phyloP scores from a whole-genome alignment of 768 basidiomycete species.

The Leccinum disarticulatum region DNA sequence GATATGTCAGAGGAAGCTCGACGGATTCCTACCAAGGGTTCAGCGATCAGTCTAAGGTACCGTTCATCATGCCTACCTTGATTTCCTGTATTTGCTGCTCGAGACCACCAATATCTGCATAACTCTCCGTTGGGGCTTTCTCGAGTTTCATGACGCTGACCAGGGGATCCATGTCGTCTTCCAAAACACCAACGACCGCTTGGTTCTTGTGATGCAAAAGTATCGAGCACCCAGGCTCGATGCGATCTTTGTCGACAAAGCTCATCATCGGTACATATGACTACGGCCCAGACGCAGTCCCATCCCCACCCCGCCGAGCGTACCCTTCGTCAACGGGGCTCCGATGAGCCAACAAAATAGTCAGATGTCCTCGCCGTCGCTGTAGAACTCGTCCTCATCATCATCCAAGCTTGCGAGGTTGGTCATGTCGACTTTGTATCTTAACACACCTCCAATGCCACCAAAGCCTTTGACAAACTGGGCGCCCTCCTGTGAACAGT shows the following conservation, averaged over 20 bases:
- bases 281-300: slow-evolving; percentile 92
- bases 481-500: slow-evolving; percentile 94
- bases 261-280: slow-evolving; percentile 97
- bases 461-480: slow-evolving; percentile 99
- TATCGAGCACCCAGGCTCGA: slow-evolving; percentile 96
- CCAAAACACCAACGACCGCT: slow-evolving; percentile 90
- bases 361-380: slow-evolving; percentile 75
- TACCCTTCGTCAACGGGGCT: slow-evolving; percentile 67
- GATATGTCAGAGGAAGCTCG: slow-evolving; percentile 95
- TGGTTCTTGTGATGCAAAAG: slow-evolving; percentile 95
- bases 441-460: slow-evolving; percentile 91
- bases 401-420: slow-evolving; percentile 75
- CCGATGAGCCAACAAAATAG: slow-evolving; percentile 83
- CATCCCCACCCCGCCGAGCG: slow-evolving; percentile 68
- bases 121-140: slow-evolving; percentile 98
- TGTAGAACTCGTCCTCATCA: slow-evolving; percentile 84
- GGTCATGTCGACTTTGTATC: slow-evolving; percentile 97
- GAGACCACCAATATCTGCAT: slow-evolving; percentile 96
- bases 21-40: slow-evolving; percentile 77
- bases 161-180: slow-evolving; percentile 93
- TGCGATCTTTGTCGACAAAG: slow-evolving; percentile 95
- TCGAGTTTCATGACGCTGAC: slow-evolving; percentile 99
- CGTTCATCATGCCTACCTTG: slow-evolving; percentile 54
- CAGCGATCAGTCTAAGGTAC: not conserved
- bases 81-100: slow-evolving; percentile 99